Conservation (phyloP, 2,329 filamentous ascomycete genomes). For the Apiospora kogelbergensis region DNA sequence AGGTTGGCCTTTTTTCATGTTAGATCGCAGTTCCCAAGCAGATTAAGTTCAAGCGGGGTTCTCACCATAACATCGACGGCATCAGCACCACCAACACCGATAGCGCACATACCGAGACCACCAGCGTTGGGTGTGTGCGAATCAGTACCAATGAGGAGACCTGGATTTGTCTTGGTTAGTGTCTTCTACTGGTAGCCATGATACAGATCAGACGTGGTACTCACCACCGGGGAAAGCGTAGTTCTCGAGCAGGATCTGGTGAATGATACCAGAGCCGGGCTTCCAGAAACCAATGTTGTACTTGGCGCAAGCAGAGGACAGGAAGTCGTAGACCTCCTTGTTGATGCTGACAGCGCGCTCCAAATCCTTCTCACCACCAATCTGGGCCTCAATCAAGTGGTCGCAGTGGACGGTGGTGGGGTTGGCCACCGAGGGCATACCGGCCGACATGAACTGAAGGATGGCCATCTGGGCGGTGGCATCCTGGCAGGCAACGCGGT, state of each 20-base stretch:
- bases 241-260: conserved; percentile 98
- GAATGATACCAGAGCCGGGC: conserved; percentile 97
- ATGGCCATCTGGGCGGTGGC: conserved; percentile 99
- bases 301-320: conserved; percentile 91
- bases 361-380: conserved; percentile 92
- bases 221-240: conserved; percentile 94
- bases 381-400: conserved; percentile 97
- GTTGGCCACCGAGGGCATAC: conserved; percentile 93
- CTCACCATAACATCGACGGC: conserved; percentile 89
- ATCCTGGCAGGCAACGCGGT: conserved; percentile 98
- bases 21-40: not conserved
- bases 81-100: conserved; percentile 97
- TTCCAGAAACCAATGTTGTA: conserved; percentile 99
- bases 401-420: conserved; percentile 97
- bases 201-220: not conserved
- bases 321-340: conserved; percentile 99
- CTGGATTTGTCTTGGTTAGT: not conserved
- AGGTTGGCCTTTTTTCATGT: conserved; percentile 60
- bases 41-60: not conserved
- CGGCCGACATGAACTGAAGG: conserved; percentile 98
- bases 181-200: too few species aligned
- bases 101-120: conserved; percentile 91
- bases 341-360: conserved; percentile 88
- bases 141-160: conserved; percentile 76
- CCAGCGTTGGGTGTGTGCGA: conserved; percentile 97